Base-by-base conservation (phyloP, 306 rosid genomes). In the Ziziphus jujuba region DNA sequence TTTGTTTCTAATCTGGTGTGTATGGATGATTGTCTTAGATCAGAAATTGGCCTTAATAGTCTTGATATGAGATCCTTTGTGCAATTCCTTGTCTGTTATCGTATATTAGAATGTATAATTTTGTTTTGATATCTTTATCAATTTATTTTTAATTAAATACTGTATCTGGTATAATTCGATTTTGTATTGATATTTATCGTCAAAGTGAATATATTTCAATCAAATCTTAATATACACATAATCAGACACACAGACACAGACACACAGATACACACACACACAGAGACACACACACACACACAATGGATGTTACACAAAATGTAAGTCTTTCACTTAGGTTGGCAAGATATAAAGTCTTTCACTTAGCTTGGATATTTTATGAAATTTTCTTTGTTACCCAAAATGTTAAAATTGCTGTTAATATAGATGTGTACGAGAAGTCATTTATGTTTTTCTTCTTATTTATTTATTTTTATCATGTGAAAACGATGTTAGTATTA, bases 11-110 rank as follows among this genome's bases (percentile, higher is more conserved):
- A 8, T 19, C 23, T 38, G 40, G 13, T 25, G 35, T 70, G 20
- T 25, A 34, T 33, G 7, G 38, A 56, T 43, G 11, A 19, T 43
- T 21, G 67, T 67, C 14, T 21, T 31, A 65, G 19, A 50, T 53
- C 35, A 63, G 13, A 36, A 21, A 10, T 33, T 28, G 35, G 60
- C 59, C 48, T 25, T 33, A 52, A 63, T n/a, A 33, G 65, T 35
- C 56, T 38, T 70, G 19, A 73, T 70, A 47, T 61, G 21, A 20
- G 38, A 45, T 15, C 49, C 35, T 36, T 72, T 52, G 23, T 43
- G 60, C 67, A 36, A n/a, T 47, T 25, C 61, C 45, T 69, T 45
- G 23, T 6, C 28, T 3, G 9, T 25, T 35, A 16, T 4, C 31
- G 17, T 20, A 9, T 49, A 34, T 33, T 12, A 12, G 1, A 19